A percentile compares a stretch with the other conserved stretches of the same genome.
Conservation (phyloP, 169 alveolate genomes). For the Eimeria maxima region DNA sequence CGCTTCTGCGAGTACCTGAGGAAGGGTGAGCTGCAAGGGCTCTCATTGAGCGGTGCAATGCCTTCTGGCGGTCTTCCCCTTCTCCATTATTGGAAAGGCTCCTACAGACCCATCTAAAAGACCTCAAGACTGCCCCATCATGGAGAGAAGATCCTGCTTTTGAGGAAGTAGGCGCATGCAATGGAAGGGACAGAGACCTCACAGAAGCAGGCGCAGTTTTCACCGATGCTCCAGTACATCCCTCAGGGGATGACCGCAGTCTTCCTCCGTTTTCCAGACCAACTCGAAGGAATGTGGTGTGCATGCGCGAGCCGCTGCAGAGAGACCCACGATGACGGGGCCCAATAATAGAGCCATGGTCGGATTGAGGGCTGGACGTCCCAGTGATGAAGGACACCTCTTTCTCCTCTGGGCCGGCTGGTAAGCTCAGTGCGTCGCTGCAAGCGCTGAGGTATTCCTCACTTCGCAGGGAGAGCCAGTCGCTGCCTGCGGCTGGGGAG, state of each 20-base stretch:
- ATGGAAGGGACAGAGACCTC: conserved; percentile 5
- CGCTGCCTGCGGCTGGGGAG: neutral
- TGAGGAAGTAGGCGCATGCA: neutral
- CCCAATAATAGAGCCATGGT: neutral
- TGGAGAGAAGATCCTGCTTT: neutral
- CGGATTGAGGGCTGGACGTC: neutral
- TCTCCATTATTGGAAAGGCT: neutral
- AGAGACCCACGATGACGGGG: neutral
- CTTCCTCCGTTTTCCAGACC: neutral
- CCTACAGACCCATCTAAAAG: neutral
- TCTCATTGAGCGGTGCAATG: neutral
- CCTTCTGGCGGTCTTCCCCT: neutral
- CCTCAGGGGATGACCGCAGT: neutral
- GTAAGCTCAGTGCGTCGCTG: neutral
- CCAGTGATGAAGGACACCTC: neutral
- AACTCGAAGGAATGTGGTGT: neutral
- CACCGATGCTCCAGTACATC: neutral
- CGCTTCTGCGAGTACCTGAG: neutral
- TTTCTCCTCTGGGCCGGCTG: neutral
- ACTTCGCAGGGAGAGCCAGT: conserved; percentile 3
- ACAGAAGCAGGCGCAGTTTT: neutral
- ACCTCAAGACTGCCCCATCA: neutral
- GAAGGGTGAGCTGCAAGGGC: conserved; percentile 3
- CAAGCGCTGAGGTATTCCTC: conserved; percentile 58
- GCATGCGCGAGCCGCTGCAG: too few species aligned